Evolutionary conservation across 2,329 filamentous ascomycete species (phyloP), one percentile per base, ranked within the genome.

Genomic region (Beauveria australis): DNA sequence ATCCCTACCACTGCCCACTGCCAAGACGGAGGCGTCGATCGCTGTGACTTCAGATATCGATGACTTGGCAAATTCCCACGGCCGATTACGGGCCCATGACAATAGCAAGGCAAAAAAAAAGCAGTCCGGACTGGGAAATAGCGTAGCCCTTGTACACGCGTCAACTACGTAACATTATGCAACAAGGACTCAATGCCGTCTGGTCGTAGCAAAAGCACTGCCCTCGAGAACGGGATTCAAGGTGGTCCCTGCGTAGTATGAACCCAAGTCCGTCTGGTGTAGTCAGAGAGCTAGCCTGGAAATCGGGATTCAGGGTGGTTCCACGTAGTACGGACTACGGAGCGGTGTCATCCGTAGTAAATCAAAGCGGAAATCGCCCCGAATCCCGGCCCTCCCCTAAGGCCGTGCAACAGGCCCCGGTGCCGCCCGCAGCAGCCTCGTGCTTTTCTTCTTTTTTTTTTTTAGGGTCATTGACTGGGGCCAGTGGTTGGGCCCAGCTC

Each of bases 21-120:
- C 33, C 33, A 37, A 37, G 33, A 37, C 33, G 14, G 14, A 56
- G 55, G 37, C 28, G 55, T 59, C 55, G 55, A 59, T 59, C 55
- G 55, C 19, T 26, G 41, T 59, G 55, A 47, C 55, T 59, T 37
- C 55, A 37, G 55, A 59, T 52, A 59, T 59, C 56, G 56, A 59
- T 14, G 19, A 37, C 33, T 37, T 37, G 33, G 33, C 33, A 37
- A 37, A 16, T 3, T 3, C 1, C 1, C 14, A 37, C 12, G 14
- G 33, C 33, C 33, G 5, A 37, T 37, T 37, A 37, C 33, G 33
- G 33, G 33, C 12, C 33, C 14, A 37, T 37, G 33, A 37, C 33
- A 37, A 37, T 8, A 30, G 16, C 7, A 26, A 28, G 8, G 3
- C 4, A 28, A 30, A 9, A 24, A 24, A 28, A 19, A 52, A 3